Percentiles rank a stretch among this genome's conserved stretches.
These are phyloP conservation scores for Aeminium ludgeri DNA, from an alignment of 495 filamentous ascomycete species.

Conservation along the genomic window DNA sequence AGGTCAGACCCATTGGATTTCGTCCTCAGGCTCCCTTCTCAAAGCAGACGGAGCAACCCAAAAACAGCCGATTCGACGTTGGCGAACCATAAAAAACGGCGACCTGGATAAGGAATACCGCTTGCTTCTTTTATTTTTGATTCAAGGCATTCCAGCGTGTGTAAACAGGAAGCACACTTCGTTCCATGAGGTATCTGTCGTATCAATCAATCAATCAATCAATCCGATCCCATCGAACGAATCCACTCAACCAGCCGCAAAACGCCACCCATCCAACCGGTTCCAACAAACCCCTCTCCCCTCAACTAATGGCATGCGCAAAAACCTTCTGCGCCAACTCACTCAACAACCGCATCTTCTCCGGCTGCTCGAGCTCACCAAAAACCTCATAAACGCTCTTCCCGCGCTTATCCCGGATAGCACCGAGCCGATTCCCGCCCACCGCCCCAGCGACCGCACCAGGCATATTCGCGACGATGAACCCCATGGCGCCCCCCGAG, in stretches of 20 bases:
- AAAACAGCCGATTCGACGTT: too few species aligned
- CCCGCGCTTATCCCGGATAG: constrained; percentile 71
- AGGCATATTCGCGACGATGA: constrained; percentile 84
- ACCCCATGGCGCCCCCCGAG: constrained; percentile 80
- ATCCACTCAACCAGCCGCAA: background rate
- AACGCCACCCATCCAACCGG: too few species aligned
- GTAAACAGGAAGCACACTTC: too few species aligned
- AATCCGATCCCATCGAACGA: background rate
- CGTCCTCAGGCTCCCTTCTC: too few species aligned
- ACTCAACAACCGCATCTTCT: constrained; percentile 50
- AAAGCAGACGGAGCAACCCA: too few species aligned
- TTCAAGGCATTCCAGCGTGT: too few species aligned
- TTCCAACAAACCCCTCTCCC: background rate
- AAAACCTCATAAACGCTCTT: constrained; percentile 95
- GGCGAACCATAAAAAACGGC: too few species aligned
- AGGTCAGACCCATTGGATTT: too few species aligned
- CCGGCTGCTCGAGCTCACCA: constrained; percentile 58
- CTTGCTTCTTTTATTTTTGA: too few species aligned
- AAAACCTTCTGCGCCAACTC: constrained; percentile 29
- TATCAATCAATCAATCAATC: too few species aligned
- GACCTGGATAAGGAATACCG: too few species aligned
- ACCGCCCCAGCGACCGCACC: constrained; percentile 81
- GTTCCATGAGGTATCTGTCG: too few species aligned
- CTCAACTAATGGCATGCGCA: constrained; percentile 22
- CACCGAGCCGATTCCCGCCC: constrained; percentile 78